Percentiles rank a stretch among this genome's conserved stretches.
Evolutionary conservation across 75 land plant genomes (phyloP).

Genomic region (Ceratopteris richardii): DNA sequence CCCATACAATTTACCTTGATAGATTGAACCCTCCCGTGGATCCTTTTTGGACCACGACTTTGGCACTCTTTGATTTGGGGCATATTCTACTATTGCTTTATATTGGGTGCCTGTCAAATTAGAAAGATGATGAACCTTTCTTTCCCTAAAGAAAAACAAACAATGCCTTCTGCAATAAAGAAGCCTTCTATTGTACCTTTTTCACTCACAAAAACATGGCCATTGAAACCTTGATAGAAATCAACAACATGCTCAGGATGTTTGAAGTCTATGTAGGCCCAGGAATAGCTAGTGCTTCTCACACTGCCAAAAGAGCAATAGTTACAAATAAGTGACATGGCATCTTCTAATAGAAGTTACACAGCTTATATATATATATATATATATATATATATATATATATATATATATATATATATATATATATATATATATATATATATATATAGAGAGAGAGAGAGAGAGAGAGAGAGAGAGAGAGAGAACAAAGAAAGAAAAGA

Average conservation of each 20-base stretch:
- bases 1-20: slow-evolving; percentile 39
- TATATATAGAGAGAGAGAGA: too few relatives aligned
- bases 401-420: too few relatives aligned
- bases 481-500: too few relatives aligned
- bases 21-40: slow-evolving; percentile 81
- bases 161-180: too few relatives aligned
- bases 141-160: too few relatives aligned
- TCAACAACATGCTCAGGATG: slow-evolving; percentile 77
- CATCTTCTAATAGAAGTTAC: too few relatives aligned
- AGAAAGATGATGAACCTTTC: not conserved
- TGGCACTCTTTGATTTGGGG: slow-evolving; percentile 90
- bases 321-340: too few relatives aligned
- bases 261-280: slow-evolving; percentile 75
- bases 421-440: too few relatives aligned
- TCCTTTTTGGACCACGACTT: slow-evolving; percentile 65
- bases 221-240: slow-evolving; percentile 79
- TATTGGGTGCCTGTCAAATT: slow-evolving; percentile 74
- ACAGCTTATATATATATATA: too few relatives aligned
- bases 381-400: too few relatives aligned
- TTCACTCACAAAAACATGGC: slow-evolving; percentile 86
- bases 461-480: too few relatives aligned
- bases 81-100: slow-evolving; percentile 80
- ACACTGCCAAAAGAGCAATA: not conserved
- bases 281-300: slow-evolving; percentile 32
- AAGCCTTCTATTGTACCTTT: too few relatives aligned